Base-by-base conservation (phyloP, 352 stramenopile species). In the Globisporangium ultimum region DNA sequence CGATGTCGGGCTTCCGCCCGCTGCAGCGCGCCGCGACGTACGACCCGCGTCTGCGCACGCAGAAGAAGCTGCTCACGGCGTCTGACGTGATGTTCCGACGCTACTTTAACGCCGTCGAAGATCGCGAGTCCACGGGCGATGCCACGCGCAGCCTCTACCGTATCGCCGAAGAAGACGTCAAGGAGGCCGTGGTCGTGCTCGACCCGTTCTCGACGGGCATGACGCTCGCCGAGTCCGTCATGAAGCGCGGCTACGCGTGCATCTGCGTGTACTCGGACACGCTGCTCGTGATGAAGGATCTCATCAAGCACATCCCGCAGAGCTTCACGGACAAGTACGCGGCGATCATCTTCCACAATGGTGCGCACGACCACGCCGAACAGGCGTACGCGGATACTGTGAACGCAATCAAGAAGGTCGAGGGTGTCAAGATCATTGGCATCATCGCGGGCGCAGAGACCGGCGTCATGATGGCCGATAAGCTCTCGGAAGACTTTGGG, bases 171-270 rank as follows among this genome's bases (percentile, higher is more conserved):
- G 69, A 75, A 42, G 58, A 55, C 7, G 59, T 65, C 28, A 68
- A 67, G 52, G 51, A 83, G n/a, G 85, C 87, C 10, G 80, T 98
- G 13, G 90, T 98, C n/a, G 74, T 98, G 36, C 88, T 99, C 11
- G 93, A 98, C 65, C 94, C 96, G 7, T 98, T 98, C 72, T 97
- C 89, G 0, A 98, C 95, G 48, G 96, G 95, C 59, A 95, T 89
- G 68, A 85, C 97, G 48, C 68, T 99, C 22, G 94, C 89, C 1
- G 75, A 97, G 58, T 87, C 95, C 59, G 88, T 95, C 1, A 58
- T 88, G 48, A 84, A 78, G 52, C 85, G 89, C 45, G 95, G 93
- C 28, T 98, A 95, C 66, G 80, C 74, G 1, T 84, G 72, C 66
- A 62, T 93, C 60, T 87, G 78, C 60, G 68, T 91, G 41, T 90